Conservation (phyloP, 1,139 yeast genomes). For the Kurtzmaniella quercitrusa region DNA sequence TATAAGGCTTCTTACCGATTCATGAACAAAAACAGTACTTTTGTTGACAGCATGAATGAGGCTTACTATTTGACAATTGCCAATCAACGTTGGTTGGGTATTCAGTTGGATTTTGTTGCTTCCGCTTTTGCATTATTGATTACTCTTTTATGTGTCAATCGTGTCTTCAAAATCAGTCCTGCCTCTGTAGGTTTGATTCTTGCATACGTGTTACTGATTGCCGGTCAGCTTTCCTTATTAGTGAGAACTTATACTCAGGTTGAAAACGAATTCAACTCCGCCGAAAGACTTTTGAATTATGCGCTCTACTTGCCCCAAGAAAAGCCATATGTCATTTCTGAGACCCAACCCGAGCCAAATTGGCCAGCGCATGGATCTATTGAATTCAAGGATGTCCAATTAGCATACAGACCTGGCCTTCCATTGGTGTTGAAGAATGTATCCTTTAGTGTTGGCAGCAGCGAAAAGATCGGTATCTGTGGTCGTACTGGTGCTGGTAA, state of each 20-base stretch:
- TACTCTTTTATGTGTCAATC: constrained; percentile 57
- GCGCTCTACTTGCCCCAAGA: constrained; percentile 46
- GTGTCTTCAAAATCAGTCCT: constrained; percentile 59
- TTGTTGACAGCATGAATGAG: constrained; percentile 64
- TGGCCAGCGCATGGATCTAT: constrained; percentile 49
- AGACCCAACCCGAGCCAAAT: constrained; percentile 46
- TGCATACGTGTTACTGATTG: constrained; percentile 51
- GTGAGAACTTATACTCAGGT: constrained; percentile 59
- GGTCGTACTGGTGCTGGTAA: constrained; percentile 85
- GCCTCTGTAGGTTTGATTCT: constrained; percentile 70
- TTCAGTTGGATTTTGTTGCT: constrained; percentile 57
- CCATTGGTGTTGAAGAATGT: constrained; percentile 68
- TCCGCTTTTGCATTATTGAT: constrained; percentile 41
- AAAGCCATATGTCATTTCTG: constrained; percentile 43
- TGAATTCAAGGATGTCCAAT: constrained; percentile 49
- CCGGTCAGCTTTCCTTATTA: constrained; percentile 44
- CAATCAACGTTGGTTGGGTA: constrained; percentile 75
- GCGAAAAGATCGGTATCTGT: constrained; percentile 68
- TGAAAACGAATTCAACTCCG: constrained; percentile 82
- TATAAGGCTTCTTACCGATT: constrained; percentile 51
- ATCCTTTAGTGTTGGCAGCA: constrained; percentile 39
- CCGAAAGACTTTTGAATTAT: constrained; percentile 73
- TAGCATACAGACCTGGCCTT: constrained; percentile 72
- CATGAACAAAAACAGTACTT: constrained; percentile 40
- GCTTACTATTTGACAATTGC: constrained; percentile 65